Conservation (phyloP, 208 protist species). For the Leishmania lainsoni region DNA sequence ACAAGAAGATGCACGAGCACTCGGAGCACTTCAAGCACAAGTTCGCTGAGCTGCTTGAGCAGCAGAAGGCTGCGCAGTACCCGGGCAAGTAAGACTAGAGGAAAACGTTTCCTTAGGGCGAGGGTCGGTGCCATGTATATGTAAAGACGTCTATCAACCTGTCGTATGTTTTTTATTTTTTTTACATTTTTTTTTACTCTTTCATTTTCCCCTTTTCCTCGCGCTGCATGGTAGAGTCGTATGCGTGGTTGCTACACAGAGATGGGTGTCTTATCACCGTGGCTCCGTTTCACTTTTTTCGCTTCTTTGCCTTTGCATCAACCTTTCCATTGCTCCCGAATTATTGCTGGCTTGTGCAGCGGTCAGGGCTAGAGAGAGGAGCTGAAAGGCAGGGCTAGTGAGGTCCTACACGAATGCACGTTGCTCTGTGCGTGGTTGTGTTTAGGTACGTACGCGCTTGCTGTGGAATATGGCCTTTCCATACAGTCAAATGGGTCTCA, state of each 20-base stretch:
- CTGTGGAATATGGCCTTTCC: neutral
- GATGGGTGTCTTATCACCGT: neutral
- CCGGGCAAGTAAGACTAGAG: constrained; percentile 68
- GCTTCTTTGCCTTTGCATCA: neutral
- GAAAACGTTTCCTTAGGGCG: neutral
- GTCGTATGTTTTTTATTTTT: neutral
- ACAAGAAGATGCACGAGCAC: constrained; percentile 93
- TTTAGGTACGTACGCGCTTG: neutral
- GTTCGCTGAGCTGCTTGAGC: constrained; percentile 89
- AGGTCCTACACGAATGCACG: neutral
- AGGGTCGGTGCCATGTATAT: neutral
- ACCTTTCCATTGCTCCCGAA: neutral
- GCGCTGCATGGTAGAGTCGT: neutral
- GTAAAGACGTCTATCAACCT: neutral
- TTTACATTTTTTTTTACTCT: constrained; percentile 9
- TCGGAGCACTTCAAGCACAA: constrained; percentile 93
- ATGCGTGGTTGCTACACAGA: neutral
- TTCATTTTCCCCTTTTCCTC: neutral
- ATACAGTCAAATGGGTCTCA: neutral
- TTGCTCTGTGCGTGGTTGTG: too few relatives aligned
- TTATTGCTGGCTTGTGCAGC: neutral
- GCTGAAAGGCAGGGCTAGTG: neutral
- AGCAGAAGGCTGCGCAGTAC: constrained; percentile 93
- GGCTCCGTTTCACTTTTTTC: neutral
- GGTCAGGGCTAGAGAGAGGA: neutral